Base-by-base conservation (phyloP, 768 basidiomycete species). In the Phaeotremella fagi region DNA sequence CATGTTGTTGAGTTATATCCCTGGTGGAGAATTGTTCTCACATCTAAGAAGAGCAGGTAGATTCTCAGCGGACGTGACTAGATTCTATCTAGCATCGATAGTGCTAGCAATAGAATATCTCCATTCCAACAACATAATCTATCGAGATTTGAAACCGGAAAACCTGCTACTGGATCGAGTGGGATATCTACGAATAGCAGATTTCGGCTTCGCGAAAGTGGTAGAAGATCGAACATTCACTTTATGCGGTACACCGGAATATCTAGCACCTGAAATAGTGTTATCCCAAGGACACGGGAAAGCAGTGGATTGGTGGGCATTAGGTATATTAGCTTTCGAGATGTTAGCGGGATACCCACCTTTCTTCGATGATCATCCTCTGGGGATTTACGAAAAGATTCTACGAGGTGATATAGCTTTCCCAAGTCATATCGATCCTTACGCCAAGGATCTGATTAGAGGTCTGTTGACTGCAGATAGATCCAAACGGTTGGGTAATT, bases 261-360 rank as follows among this genome's bases (percentile, higher is more conserved):
- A 99, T 71, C 84, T 99, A 31, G 94, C 95, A 2, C 95, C 95
- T 18, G 95, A 99, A 76, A 95, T 99, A 53, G 95, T 99, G 53
- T 86, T 94, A 68, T 90, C 89, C 4, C 91, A 94, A 58, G 95
- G 95, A 11, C 95, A 99, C 75, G 91, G 91, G 11, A 94, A 95
- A 74, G 91, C 92, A 7, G 92, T 91, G 4, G 94, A 99, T 72
- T 99, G 91, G 91, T 99, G 95, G 95, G 94, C 95, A 7, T 86
- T 91, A 66, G 95, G 95, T 18, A 88, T 98, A 42, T 79, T 99
- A 29, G 90, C 88, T 73, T 99, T 94, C 73, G 95, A 99, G 74
- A 97, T 98, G 91, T 82, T 99, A 38, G 94, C 94, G 27, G 95
- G 95, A 1, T 98, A 94, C 70, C 92, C 94, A 24, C 95, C 95